A percentile compares a stretch with the other conserved stretches of the same genome.
phyloP scores from a whole-genome alignment of 805 yeast genomes.

The Sugiyamaella smithiae region DNA sequence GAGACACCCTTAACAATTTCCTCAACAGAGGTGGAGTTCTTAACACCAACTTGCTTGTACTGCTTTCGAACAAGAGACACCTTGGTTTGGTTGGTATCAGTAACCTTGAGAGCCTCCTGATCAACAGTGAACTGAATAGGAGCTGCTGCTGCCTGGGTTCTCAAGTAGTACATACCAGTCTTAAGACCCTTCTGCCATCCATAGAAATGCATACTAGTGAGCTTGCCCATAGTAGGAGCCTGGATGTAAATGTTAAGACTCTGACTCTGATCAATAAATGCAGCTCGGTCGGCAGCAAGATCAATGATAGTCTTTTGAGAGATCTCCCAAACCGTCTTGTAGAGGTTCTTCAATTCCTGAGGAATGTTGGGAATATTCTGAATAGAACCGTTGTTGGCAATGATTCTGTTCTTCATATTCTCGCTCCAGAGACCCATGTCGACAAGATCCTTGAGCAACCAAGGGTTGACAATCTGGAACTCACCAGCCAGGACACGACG shows the following conservation, averaged over 20 bases:
- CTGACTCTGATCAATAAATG: conserved; percentile 84
- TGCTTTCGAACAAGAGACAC: conserved; percentile 23
- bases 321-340: conserved; percentile 96
- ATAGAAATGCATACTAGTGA: conserved; percentile 97
- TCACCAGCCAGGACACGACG: conserved; percentile 93
- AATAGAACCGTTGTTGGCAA: conserved; percentile 80
- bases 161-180: conserved; percentile 97
- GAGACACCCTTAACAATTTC: conserved; percentile 12
- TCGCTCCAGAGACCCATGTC: conserved; percentile 82
- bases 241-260: conserved; percentile 84
- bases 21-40: conserved; percentile 4
- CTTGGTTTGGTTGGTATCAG: conserved; percentile 21
- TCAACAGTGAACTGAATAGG: conserved; percentile 91
- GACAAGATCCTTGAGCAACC: conserved; percentile 75
- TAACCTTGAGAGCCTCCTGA: conserved; percentile 40
- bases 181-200: conserved; percentile 98
- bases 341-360: conserved; percentile 65
- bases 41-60: conserved; percentile 16
- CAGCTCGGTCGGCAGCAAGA: conserved; percentile 77
- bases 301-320: conserved; percentile 82
- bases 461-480: conserved; percentile 87
- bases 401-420: conserved; percentile 70
- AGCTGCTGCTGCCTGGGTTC: conserved; percentile 96
- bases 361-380: conserved; percentile 76
- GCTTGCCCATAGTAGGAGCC: conserved; percentile 92